Conservation (phyloP, 768 basidiomycete species). For the Xerocomellus dryophilus region DNA sequence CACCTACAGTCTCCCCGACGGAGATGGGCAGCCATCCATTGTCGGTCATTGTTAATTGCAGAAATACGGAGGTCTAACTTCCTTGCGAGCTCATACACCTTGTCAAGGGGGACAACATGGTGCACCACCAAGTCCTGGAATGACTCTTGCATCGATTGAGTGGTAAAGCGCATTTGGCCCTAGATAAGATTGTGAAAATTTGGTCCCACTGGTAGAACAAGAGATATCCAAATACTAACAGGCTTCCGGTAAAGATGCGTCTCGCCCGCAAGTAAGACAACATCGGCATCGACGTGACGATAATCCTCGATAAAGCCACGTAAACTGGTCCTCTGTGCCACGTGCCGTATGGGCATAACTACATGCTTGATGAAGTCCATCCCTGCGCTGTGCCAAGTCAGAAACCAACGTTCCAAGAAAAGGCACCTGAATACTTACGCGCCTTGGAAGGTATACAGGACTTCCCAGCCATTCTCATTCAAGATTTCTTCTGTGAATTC, state of each 20-base stretch:
- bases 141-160: conserved; percentile 12
- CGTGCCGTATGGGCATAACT: conserved; percentile 34
- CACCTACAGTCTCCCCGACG: conserved; percentile 39
- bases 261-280: conserved; percentile 40
- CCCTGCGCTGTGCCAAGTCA: conserved; percentile 29
- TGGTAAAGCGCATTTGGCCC: conserved; percentile 29
- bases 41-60: conserved; percentile 24
- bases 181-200: conserved; percentile 3
- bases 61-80: conserved; percentile 25
- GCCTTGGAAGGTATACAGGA: conserved; percentile 39
- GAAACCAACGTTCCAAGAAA: background rate
- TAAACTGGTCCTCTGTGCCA: conserved; percentile 32
- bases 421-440: conserved; percentile 32
- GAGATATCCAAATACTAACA: conserved; percentile 9
- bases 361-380: conserved; percentile 42
- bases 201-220: background rate
- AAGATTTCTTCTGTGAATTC: conserved; percentile 31
- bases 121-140: conserved; percentile 26
- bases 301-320: conserved; percentile 41
- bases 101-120: conserved; percentile 24
- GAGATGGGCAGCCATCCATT: conserved; percentile 39
- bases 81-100: conserved; percentile 24
- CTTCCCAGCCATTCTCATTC: conserved; percentile 36
- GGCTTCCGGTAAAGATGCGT: conserved; percentile 33
- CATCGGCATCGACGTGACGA: conserved; percentile 29